Evolutionary conservation across 441 rosid species (phyloP), one percentile per base, ranked within the genome.

Genomic region (Erysimum cheiri): DNA sequence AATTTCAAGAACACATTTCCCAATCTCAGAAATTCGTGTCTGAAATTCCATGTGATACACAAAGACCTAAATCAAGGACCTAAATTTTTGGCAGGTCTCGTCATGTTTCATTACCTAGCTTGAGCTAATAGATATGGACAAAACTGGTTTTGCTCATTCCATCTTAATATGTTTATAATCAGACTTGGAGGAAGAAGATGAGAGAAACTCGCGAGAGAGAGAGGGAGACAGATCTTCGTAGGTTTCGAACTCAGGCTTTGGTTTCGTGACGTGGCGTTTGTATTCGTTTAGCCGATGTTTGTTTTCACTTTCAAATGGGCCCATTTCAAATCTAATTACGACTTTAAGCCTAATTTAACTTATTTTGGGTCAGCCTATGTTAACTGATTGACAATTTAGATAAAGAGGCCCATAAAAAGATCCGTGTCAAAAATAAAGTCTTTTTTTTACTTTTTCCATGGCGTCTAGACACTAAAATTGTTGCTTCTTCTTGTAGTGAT

Each of bases 211-310:
- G 76, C 33, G 35, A 17, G 44, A 64, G 57, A 32, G 36, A 32
- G 22, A 31, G 7, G 29, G 60, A 63, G 50, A 72, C 60, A 39
- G 49, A 73, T 14, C 60, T 72, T 15, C 41, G 56, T 67, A 60
- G 67, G 57, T 59, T 66, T 29, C 77, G 58, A 50, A 50, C 59
- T 28, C 22, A 41, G 22, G 31, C 17, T 31, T 36, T 5, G 47
- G 5, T 6, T 33, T 26, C 29, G 57, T 62, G 47, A 61, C 69
- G 75, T 60, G 68, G 61, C 75, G 37, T 61, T 60, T 44, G 52
- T 37, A 4, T n/a, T 64, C 7, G 29, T 53, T 36, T 4, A 1
- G 10, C 29, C 48, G 9, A 2, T 26, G 13, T 47, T 14, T n/a
- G 9, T 28, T 31, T 60, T 10, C 26, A 50, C 6, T 61, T 41